Conservation (phyloP, 1,139 yeast genomes). For the Blastobotrys proliferans region DNA sequence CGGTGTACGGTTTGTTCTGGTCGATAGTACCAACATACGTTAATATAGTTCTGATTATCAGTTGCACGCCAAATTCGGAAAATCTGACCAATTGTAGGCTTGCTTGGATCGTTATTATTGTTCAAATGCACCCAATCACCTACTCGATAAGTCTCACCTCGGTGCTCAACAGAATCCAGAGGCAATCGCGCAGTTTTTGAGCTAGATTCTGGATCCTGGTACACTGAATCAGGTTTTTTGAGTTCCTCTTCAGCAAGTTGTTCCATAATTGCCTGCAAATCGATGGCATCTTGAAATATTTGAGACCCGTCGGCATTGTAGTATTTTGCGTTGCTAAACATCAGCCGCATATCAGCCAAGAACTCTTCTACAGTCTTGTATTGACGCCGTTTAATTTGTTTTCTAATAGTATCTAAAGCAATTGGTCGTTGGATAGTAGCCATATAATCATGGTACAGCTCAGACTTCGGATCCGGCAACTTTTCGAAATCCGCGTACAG, state of each 20-base stretch:
- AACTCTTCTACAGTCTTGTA: constrained; percentile 73
- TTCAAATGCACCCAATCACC: constrained; percentile 94
- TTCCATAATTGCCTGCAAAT: constrained; percentile 60
- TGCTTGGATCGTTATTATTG: constrained; percentile 80
- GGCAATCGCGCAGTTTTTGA: constrained; percentile 63
- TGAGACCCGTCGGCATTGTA: constrained; percentile 58
- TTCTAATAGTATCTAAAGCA: constrained; percentile 74
- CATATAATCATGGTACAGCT: constrained; percentile 63
- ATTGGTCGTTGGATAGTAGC: constrained; percentile 63
- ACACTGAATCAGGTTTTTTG: constrained; percentile 76
- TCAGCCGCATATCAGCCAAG: constrained; percentile 66
- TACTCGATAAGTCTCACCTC: constrained; percentile 70
- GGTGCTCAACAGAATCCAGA: constrained; percentile 65
- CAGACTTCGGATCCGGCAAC: constrained; percentile 66
- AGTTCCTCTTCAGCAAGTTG: constrained; percentile 64
- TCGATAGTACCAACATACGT: constrained; percentile 96
- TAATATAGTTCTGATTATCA: constrained; percentile 83
- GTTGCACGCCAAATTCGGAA: constrained; percentile 78
- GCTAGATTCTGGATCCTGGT: constrained; percentile 55
- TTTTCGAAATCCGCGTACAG: constrained; percentile 68
- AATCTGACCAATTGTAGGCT: constrained; percentile 91
- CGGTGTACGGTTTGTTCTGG: constrained; percentile 98
- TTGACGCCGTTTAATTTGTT: constrained; percentile 81
- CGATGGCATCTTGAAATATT: constrained; percentile 55
- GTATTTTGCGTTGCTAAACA: constrained; percentile 70